Evolutionary conservation across 2,329 filamentous ascomycete species (phyloP), one percentile per base, ranked within the genome.

Genomic region (Xylaria sp.): DNA sequence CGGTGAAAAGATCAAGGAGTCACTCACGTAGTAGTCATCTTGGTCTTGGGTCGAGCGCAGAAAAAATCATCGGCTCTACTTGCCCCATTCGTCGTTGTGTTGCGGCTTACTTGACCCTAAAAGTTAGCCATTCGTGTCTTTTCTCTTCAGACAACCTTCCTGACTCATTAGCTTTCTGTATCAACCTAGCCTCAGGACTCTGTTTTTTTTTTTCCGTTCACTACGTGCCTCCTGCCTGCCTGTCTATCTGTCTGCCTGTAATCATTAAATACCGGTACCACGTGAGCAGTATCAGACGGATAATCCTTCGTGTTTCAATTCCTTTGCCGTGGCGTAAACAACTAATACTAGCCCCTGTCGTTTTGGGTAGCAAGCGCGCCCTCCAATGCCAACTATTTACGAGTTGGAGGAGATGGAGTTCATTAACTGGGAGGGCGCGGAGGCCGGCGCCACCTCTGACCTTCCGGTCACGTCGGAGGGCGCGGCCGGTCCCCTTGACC

Each of bases 351-450:
- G 44, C 22, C 29, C 20, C 43, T 44, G 34, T 24, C 39, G 50
- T 29, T 26, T 45, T 50, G 54, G 46, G 53, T 50, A 37, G 50
- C 50, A 48, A 54, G 34, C 44, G 22, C 41, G 56, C 58, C 63
- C 57, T 57, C 62, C 37, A 29, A 72, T 70, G 55, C 71, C 72
- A n/a, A 73, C 72, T 44, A 73, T 82, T 59, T 76, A 83, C 51
- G 78, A 84, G 49, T 74, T 81, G 75, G 84, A 87, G 50, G 80
- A 86, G 57, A 70, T 70, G 68, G 67, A 71, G 42, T 85, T 88
- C 66, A 81, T 89, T 69, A 76, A 85, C 66, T 87, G 84, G 82
- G 81, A 85, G 45, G 78, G 72, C 42, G 72, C 75, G 39, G 68
- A 70, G 39, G 64, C 71, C 52, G 71, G 66, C 49, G 63, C 67